These are phyloP conservation scores for Aspergillus vadensis DNA, from an alignment of 2,329 filamentous ascomycete genomes.

Conservation along the genomic window DNA sequence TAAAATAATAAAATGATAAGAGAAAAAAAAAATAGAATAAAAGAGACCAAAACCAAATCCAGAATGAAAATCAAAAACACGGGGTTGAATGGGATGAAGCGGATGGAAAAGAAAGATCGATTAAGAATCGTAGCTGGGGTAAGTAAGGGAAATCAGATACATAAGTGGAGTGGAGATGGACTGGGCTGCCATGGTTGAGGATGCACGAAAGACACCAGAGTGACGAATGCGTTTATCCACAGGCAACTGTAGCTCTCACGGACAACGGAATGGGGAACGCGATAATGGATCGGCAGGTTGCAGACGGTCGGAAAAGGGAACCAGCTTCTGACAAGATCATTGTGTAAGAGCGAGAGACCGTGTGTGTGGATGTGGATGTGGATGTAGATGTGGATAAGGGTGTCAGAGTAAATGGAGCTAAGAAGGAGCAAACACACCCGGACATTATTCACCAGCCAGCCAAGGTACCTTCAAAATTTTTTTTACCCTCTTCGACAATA, in stretches of 20 bases:
- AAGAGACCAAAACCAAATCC: too few relatives aligned
- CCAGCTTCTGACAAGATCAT: constrained; percentile 17
- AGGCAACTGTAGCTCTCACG: constrained; percentile 6
- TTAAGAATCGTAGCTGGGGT: constrained; percentile 12
- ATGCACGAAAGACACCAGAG: constrained; percentile 29
- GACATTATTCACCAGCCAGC: not conserved
- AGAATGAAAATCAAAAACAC: constrained; percentile 7
- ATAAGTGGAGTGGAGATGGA: constrained; percentile 27
- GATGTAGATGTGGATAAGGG: not conserved
- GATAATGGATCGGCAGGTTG: constrained; percentile 19
- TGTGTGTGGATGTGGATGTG: constrained; percentile 7
- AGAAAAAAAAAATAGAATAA: constrained; percentile 8
- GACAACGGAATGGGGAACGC: constrained; percentile 18
- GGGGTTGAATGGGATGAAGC: not conserved
- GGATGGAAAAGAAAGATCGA: constrained; percentile 8
- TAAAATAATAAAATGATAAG: not conserved
- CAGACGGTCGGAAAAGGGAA: constrained; percentile 9
- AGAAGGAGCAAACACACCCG: not conserved
- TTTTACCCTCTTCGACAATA: not conserved
- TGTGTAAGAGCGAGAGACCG: constrained; percentile 8
- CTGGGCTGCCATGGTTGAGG: constrained; percentile 18
- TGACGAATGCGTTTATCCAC: constrained; percentile 32
- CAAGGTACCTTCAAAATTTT: not conserved
- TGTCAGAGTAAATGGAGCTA: not conserved
- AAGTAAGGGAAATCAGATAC: constrained; percentile 26